A percentile compares a stretch with the other conserved stretches of the same genome.
These are phyloP conservation scores for Collybia nuda DNA, from an alignment of 768 basidiomycete species.

Conservation along the genomic window DNA sequence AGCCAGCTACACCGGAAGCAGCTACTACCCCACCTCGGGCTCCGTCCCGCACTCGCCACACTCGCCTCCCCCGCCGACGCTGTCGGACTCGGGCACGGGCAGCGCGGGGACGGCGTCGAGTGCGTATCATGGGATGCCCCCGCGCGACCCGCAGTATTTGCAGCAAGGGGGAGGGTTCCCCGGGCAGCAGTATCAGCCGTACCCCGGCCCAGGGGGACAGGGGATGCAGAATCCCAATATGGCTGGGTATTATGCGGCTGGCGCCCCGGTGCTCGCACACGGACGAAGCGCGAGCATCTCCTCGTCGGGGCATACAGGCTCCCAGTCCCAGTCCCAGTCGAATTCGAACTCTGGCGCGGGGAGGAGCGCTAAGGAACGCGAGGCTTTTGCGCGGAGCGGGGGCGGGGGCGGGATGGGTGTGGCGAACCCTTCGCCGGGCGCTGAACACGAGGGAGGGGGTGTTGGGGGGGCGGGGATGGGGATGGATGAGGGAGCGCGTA, in stretches of 20 bases:
- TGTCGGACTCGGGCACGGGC: neutral
- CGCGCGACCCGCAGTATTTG: neutral
- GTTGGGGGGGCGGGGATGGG: neutral
- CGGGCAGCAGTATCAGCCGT: too few species aligned
- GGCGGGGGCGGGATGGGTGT: conserved; percentile 7
- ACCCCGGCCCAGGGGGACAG: too few species aligned
- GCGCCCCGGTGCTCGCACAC: too few species aligned
- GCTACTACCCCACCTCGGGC: too few species aligned
- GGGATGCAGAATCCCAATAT: neutral
- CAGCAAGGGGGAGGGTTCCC: neutral
- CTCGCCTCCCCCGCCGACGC: neutral
- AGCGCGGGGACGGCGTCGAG: neutral
- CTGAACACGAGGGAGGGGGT: conserved; percentile 3
- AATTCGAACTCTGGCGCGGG: neutral
- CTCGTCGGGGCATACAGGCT: too few species aligned
- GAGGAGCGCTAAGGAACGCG: conserved; percentile 20
- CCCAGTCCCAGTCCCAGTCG: too few species aligned
- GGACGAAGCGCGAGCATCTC: too few species aligned
- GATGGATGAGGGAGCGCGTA: neutral
- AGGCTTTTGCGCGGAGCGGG: conserved; percentile 10
- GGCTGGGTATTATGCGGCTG: too few species aligned
- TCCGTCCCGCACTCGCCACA: neutral
- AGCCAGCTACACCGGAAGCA: too few species aligned
- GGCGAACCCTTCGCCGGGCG: neutral
- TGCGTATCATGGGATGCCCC: neutral